Evolutionary conservation across 1,284 basidiomycete species (phyloP).

Genomic region (Naganishia liquefaciens): DNA sequence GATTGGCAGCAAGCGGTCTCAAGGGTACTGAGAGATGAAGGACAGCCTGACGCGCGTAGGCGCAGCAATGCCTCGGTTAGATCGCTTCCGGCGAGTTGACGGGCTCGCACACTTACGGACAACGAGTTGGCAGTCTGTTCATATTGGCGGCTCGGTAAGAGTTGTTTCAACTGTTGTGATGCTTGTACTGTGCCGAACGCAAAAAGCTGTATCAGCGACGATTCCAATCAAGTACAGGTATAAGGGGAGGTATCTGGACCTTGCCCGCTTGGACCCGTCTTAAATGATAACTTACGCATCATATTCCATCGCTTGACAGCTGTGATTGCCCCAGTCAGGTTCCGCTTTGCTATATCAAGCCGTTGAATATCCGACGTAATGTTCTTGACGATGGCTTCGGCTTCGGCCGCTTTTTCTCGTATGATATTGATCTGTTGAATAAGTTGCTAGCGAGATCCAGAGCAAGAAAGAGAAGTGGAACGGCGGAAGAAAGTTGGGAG

Average conservation of each 20-base stretch:
- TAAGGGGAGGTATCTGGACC: too few relatives aligned
- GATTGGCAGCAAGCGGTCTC: conserved; percentile 71
- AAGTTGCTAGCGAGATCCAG: conserved; percentile 67
- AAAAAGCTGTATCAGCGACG: neutral
- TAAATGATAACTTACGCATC: conserved; percentile 57
- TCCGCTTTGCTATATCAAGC: conserved; percentile 91
- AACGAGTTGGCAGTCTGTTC: conserved; percentile 79
- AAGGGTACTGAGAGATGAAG: conserved; percentile 78
- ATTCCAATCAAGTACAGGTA: neutral
- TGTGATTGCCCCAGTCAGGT: conserved; percentile 85
- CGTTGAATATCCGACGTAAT: conserved; percentile 97
- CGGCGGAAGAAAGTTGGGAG: neutral
- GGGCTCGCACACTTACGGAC: conserved; percentile 58
- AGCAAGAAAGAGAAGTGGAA: neutral
- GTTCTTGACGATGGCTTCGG: conserved; percentile 89
- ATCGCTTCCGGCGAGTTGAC: too few relatives aligned
- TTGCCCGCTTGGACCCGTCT: too few relatives aligned
- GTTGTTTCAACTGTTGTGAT: conserved; percentile 17
- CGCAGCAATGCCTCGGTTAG: neutral
- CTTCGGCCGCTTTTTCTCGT: conserved; percentile 90
- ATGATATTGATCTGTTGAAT: conserved; percentile 91
- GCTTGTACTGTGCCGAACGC: conserved; percentile 15
- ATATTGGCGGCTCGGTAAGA: conserved; percentile 59
- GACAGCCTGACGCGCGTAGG: conserved; percentile 64
- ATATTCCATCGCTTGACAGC: conserved; percentile 88